Percentiles rank a stretch among this genome's conserved stretches.
phyloP scores from a whole-genome alignment of 441 rosid genomes.

The Corymbia calophylla region DNA sequence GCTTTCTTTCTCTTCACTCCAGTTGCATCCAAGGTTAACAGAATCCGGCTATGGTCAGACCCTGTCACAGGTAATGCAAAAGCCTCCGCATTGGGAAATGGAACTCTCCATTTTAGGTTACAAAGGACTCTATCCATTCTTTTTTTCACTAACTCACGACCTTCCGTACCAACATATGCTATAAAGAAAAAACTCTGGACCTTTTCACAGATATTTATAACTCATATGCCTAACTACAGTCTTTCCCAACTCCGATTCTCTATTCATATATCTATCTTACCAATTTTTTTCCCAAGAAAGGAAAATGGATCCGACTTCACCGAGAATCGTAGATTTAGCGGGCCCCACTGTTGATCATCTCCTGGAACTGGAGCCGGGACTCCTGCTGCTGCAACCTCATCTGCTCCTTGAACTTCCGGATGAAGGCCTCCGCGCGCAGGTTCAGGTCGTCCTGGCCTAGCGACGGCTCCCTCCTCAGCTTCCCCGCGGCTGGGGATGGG shows the following conservation, averaged over 20 bases:
- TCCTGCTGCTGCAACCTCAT: conserved; percentile 68
- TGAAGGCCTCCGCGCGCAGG: conserved; percentile 63
- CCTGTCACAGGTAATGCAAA: not conserved
- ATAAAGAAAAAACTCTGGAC: not conserved
- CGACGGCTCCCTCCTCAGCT: conserved; percentile 50
- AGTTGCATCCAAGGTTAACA: not conserved
- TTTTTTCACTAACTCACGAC: not conserved
- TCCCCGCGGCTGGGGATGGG: conserved; percentile 27
- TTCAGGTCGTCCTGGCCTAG: conserved; percentile 68
- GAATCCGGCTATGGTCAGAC: not conserved
- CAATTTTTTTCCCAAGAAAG: not conserved
- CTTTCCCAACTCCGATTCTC: not conserved
- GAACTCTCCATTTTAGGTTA: not conserved
- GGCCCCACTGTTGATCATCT: conserved; percentile 32
- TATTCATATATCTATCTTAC: not conserved
- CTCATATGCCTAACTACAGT: not conserved
- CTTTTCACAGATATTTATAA: not conserved
- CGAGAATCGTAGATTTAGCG: not conserved
- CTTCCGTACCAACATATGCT: not conserved
- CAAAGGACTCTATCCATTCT: not conserved
- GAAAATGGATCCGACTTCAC: not conserved
- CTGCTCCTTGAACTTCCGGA: conserved; percentile 59
- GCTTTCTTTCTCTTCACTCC: not conserved
- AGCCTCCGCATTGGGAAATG: not conserved
- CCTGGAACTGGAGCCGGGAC: conserved; percentile 43